Conservation (phyloP, 768 basidiomycete genomes). For the Hygrocybe coccinea region DNA sequence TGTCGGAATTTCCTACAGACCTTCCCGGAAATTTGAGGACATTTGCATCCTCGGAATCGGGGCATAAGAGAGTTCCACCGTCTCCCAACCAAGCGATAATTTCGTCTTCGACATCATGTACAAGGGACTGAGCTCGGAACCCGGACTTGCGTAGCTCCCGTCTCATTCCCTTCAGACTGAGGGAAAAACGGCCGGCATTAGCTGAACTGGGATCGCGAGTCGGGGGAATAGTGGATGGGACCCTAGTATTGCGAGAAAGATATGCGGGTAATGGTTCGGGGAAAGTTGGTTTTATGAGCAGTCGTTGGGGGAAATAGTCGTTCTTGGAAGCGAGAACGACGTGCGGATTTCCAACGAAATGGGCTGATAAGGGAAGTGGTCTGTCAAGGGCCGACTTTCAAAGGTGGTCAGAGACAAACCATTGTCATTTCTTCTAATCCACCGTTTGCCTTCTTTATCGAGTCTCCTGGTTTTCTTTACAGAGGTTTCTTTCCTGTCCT, state of each 20-base stretch:
- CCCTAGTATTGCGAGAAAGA: slow-evolving; percentile 53
- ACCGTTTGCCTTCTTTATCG: slow-evolving; percentile 74
- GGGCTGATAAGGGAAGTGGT: slow-evolving; percentile 41
- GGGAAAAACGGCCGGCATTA: slow-evolving; percentile 69
- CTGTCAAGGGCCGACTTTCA: not conserved
- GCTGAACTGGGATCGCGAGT: slow-evolving; percentile 48
- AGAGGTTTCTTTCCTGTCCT: slow-evolving; percentile 12
- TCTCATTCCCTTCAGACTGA: slow-evolving; percentile 72
- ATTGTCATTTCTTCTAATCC: slow-evolving; percentile 72
- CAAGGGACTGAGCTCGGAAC: slow-evolving; percentile 55
- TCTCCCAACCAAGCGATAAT: slow-evolving; percentile 57
- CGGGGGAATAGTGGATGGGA: slow-evolving; percentile 44
- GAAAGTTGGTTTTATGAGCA: slow-evolving; percentile 54
- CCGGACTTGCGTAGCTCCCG: slow-evolving; percentile 59
- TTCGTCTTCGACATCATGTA: slow-evolving; percentile 62
- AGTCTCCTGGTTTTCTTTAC: slow-evolving; percentile 43
- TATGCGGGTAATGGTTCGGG: slow-evolving; percentile 71
- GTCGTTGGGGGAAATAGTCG: slow-evolving; percentile 48
- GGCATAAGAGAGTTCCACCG: slow-evolving; percentile 52
- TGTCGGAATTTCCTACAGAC: slow-evolving; percentile 47
- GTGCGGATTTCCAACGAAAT: slow-evolving; percentile 69
- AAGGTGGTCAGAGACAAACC: slow-evolving; percentile 38
- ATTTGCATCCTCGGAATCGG: slow-evolving; percentile 34
- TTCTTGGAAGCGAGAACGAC: slow-evolving; percentile 54
- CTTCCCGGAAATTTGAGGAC: slow-evolving; percentile 32